Evolutionary conservation across 2,329 filamentous ascomycete genomes (phyloP), one percentile per base, ranked within the genome.

Genomic region (Kalmusia sp.): DNA sequence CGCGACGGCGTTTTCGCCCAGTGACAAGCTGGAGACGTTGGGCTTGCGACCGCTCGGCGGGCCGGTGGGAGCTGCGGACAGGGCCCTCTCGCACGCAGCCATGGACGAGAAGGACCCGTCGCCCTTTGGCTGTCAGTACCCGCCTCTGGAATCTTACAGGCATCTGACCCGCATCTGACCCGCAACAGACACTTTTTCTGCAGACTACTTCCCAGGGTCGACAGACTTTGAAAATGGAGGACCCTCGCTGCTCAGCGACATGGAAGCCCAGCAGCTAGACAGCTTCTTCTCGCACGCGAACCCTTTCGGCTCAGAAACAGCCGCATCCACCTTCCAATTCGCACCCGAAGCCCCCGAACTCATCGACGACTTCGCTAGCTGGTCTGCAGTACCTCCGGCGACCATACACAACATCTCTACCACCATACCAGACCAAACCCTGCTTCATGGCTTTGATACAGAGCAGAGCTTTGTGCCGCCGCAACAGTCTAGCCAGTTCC

Each of bases 201-300:
- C 49, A 46, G 62, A 67, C 59, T 67, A 66, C 51, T 62, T 65
- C 57, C 55, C 55, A 14, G 51, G 34, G 52, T 25, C 58, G 2
- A 24, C 58, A 6, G 45, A 52, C 44, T 52, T 61, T 37, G 58
- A 66, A 49, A 58, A 54, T 39, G 52, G 54, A 39, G 62, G 61
- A 30, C 66, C 62, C 41, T 67, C 68, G 28, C 64, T 74, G 31
- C 67, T 74, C 39, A 71, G 53, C 46, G 68, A 71, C 43, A 59
- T 56, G 49, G 70, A 74, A 49, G 62, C 54, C 47, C 67, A 70
- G 52, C 59, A 57, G 5, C 62, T 74, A 27, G 55, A 55, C 37
- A 59, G 72, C 57, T 74, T 74, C 59, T 74, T 74, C 63, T 57
- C 56, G 43, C 64, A 64, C 24, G 69, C 68, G 19, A 60, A 68